phyloP scores from a whole-genome alignment of 805 yeast species.

The Lipomyces spencermartinsiae region DNA sequence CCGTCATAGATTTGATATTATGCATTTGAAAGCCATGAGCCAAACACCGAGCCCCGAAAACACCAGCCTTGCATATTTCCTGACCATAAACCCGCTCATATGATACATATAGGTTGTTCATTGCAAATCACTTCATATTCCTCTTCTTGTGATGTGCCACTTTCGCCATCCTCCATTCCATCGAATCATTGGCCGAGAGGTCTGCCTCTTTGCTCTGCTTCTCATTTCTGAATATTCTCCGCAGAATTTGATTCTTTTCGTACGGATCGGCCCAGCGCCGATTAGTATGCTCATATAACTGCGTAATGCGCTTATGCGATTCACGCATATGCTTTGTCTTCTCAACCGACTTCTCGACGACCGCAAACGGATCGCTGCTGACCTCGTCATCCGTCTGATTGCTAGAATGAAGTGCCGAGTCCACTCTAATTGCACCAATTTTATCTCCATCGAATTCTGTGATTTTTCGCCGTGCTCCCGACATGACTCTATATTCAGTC shows the following conservation, averaged over 20 bases:
- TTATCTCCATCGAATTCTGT: slow-evolving; percentile 30
- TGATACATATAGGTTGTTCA: not conserved
- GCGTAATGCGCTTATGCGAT: slow-evolving; percentile 29
- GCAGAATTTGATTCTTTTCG: slow-evolving; percentile 40
- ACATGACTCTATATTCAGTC: slow-evolving; percentile 39
- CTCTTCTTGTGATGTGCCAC: slow-evolving; percentile 35
- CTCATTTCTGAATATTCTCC: slow-evolving; percentile 36
- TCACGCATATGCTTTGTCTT: slow-evolving; percentile 15
- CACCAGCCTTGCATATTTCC: not conserved
- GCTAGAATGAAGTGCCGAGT: not conserved
- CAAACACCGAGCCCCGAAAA: not conserved
- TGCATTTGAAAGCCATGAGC: not conserved
- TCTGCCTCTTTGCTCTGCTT: slow-evolving; percentile 25
- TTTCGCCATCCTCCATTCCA: slow-evolving; percentile 34
- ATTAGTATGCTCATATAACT: slow-evolving; percentile 32
- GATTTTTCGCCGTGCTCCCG: slow-evolving; percentile 39
- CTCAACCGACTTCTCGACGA: slow-evolving; percentile 32
- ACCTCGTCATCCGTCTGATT: not conserved
- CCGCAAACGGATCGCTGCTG: slow-evolving; percentile 37
- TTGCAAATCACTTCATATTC: not conserved
- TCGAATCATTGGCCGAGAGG: slow-evolving; percentile 27
- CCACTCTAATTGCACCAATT: slow-evolving; percentile 12
- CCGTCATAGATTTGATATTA: not conserved
- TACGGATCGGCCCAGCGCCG: slow-evolving; percentile 42
- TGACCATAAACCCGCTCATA: not conserved